Base-by-base conservation (phyloP, 805 yeast genomes). In the Metschnikowia shivogae region DNA sequence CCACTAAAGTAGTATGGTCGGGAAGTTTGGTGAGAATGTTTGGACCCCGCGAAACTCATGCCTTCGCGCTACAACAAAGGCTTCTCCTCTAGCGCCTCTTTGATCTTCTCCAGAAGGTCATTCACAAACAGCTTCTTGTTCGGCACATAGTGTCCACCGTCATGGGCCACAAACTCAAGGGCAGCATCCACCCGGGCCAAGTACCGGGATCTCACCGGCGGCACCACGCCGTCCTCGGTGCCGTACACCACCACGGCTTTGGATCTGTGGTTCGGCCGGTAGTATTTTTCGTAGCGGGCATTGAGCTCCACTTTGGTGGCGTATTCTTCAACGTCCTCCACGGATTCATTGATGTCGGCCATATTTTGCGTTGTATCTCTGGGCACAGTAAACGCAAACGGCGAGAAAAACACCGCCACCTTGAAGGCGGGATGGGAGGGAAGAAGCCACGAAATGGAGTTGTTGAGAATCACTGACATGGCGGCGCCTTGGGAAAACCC, bases 401-500 rank as follows among this genome's bases (percentile, higher is more conserved):
- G 70, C 9, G 72, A 62, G 34, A 70, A 52, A 11, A 64, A 47
- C 5, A 66, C 45, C 6, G 69, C 57, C 28, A 68, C 48, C 32
- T 57, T 50, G 43, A 69, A 59, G 20, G 52, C 53, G 4, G 60
- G 62, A 36, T 62, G 62, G 2, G 32, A 35, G 1, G 68, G 67
- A 3, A 59, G 32, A 27, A 55, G 47, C 36, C 46, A 44, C 6
- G 49, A 47, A 11, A 68, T 53, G 9, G 46, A 44, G 40, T 60
- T 65, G 41, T 63, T 56, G 6, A 65, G 41, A 5, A 64, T 54
- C 3, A 66, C 56, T 3, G 71, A 52, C 67, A 70, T 61, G 7
- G 69, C 67, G 2, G 73, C 73, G 27, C 76, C 76, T 49, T 71
- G 76, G 22, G 72, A 65, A 43, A 70, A 71, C 3, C 75, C 76